These are phyloP conservation scores for Actinidia arguta DNA, from an alignment of 179 eudicot genomes.

Conservation along the genomic window DNA sequence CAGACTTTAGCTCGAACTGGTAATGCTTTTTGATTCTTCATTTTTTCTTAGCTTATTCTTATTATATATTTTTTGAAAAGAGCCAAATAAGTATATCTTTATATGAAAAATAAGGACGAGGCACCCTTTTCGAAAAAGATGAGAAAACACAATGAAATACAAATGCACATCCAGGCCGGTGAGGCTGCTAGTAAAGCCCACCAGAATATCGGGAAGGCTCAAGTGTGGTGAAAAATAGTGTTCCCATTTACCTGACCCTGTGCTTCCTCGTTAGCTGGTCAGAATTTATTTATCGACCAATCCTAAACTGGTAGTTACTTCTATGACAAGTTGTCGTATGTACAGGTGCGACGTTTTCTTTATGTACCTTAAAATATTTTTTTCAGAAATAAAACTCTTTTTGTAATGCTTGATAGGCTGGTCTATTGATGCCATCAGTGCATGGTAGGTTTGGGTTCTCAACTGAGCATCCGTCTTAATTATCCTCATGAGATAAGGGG, in stretches of 20 bases:
- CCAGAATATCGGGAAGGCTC: background rate
- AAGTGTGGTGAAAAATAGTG: background rate
- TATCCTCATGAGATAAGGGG: background rate
- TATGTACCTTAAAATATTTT: background rate
- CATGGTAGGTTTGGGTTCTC: background rate
- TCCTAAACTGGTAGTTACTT: background rate
- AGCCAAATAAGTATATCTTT: background rate
- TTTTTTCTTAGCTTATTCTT: background rate
- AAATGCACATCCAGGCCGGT: background rate
- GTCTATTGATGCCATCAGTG: background rate
- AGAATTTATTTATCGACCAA: background rate
- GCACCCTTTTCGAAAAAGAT: background rate
- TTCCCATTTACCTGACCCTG: background rate
- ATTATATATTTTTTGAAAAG: background rate
- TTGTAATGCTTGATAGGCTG: background rate
- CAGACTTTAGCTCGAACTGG: constrained; percentile 99
- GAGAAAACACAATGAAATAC: background rate
- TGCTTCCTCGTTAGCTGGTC: background rate
- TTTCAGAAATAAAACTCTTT: background rate
- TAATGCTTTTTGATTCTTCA: constrained; percentile 24
- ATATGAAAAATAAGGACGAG: background rate
- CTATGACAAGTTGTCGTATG: background rate
- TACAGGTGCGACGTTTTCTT: background rate
- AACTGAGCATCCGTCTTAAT: background rate
- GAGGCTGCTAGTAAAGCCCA: background rate